Percentiles rank a stretch among this genome's conserved stretches.
phyloP scores from a whole-genome alignment of 345 rosid species.

The Passiflora organensis region DNA sequence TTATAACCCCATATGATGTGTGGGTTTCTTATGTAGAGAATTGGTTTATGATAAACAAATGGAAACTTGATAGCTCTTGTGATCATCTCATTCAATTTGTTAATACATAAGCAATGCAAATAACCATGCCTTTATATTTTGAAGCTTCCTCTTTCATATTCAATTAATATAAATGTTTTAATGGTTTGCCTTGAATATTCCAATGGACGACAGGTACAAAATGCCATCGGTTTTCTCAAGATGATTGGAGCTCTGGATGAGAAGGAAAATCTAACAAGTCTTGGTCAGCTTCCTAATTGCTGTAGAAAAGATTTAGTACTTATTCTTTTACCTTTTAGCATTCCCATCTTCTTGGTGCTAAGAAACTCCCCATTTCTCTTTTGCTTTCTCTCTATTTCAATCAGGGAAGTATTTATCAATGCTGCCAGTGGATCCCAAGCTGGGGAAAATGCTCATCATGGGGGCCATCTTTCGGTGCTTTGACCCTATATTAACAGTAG shows the following conservation, averaged over 20 bases:
- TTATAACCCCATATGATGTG: too few relatives aligned
- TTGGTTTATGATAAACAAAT: too few relatives aligned
- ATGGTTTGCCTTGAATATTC: not conserved
- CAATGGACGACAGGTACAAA: conserved; percentile 74
- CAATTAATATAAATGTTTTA: too few relatives aligned
- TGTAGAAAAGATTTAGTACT: conserved; percentile 8
- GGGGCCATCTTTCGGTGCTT: conserved; percentile 91
- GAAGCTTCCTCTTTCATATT: too few relatives aligned
- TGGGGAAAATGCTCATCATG: conserved; percentile 98
- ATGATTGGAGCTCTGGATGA: conserved; percentile 90
- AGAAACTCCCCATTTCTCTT: not conserved
- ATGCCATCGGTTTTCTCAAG: conserved; percentile 87
- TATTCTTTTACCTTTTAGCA: not conserved
- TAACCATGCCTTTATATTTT: too few relatives aligned
- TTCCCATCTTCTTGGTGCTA: conserved; percentile 13
- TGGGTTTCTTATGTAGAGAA: too few relatives aligned
- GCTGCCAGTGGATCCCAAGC: conserved; percentile 98
- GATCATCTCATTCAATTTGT: too few relatives aligned
- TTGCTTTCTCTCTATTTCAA: conserved; percentile 2
- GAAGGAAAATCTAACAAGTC: conserved; percentile 85
- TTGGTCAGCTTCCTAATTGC: conserved; percentile 53
- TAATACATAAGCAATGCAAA: too few relatives aligned
- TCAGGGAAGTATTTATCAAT: conserved; percentile 77
- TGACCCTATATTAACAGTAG: conserved; percentile 87
- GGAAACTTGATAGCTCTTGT: too few relatives aligned